These are phyloP conservation scores for Phaeosphaeria sp. DNA, from an alignment of 2,329 filamentous ascomycete species.

Conservation along the genomic window DNA sequence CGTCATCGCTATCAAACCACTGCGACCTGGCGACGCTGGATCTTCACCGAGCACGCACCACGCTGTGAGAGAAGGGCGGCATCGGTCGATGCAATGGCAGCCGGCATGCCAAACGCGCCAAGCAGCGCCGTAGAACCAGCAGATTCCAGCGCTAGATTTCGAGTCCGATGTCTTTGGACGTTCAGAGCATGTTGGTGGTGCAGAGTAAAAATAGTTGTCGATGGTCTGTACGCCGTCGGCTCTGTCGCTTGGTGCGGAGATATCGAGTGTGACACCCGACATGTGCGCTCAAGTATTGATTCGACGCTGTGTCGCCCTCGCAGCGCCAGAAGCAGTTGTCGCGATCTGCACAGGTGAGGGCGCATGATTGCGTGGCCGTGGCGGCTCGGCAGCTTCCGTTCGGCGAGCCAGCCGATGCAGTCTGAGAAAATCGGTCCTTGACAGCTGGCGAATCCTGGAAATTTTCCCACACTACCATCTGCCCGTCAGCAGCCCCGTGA, in stretches of 20 bases:
- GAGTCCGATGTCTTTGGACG: not conserved
- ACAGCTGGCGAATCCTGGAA: not conserved
- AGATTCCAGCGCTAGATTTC: not conserved
- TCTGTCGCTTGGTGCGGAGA: slow-evolving; percentile 18
- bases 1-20: not conserved
- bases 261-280: slow-evolving; percentile 10
- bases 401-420: slow-evolving; percentile 29
- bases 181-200: not conserved
- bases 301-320: slow-evolving; percentile 20
- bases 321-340: slow-evolving; percentile 7
- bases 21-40: not conserved
- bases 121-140: not conserved
- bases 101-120: not conserved
- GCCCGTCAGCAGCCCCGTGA: slow-evolving; percentile 11
- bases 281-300: slow-evolving; percentile 26
- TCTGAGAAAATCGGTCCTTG: slow-evolving; percentile 7
- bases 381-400: slow-evolving; percentile 33
- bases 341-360: slow-evolving; percentile 25
- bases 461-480: slow-evolving; percentile 3
- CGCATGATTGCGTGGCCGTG: slow-evolving; percentile 32
- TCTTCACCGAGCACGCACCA: slow-evolving; percentile 20
- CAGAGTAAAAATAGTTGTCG: not conserved
- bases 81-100: slow-evolving; percentile 15
- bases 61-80: slow-evolving; percentile 13
- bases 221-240: slow-evolving; percentile 18